Conservation (phyloP, 805 yeast genomes). For the Candida parachauliodes region DNA sequence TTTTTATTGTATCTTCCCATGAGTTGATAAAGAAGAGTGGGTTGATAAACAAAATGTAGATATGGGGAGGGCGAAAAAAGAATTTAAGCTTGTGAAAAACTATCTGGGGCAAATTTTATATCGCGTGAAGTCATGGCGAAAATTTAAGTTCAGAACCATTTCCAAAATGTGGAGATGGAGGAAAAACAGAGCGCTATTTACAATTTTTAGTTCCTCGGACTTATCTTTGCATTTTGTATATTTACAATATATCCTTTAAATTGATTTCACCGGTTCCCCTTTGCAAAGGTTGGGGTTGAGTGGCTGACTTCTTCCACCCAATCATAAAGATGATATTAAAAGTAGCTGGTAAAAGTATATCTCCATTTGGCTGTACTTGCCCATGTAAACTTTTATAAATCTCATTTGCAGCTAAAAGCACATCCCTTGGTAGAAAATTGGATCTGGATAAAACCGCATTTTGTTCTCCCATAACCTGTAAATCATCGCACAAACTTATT, state of each 20-base stretch:
- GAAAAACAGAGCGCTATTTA: too few species aligned
- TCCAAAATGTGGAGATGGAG: not conserved
- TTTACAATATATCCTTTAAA: slow-evolving; percentile 56
- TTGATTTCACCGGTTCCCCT: slow-evolving; percentile 71
- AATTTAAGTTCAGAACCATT: too few species aligned
- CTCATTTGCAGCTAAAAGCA: slow-evolving; percentile 70
- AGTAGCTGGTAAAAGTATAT: slow-evolving; percentile 67
- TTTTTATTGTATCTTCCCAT: slow-evolving; percentile 1
- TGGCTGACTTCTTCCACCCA: slow-evolving; percentile 78
- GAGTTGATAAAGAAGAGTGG: not conserved
- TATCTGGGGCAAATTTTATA: not conserved
- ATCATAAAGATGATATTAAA: slow-evolving; percentile 77
- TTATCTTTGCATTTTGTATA: too few species aligned
- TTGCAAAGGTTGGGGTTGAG: slow-evolving; percentile 67
- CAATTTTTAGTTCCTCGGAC: too few species aligned
- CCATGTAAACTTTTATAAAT: slow-evolving; percentile 73
- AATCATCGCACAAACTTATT: slow-evolving; percentile 61
- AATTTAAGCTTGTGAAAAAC: slow-evolving; percentile 1
- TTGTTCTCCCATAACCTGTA: slow-evolving; percentile 82
- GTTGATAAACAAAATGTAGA: too few species aligned
- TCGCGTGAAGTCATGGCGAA: not conserved
- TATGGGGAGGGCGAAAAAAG: too few species aligned
- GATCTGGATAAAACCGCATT: slow-evolving; percentile 59
- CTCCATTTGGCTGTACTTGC: slow-evolving; percentile 45
- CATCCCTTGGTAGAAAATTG: slow-evolving; percentile 46